Conservation (phyloP, 257 asterid genomes). For the Cinchona pubescens region DNA sequence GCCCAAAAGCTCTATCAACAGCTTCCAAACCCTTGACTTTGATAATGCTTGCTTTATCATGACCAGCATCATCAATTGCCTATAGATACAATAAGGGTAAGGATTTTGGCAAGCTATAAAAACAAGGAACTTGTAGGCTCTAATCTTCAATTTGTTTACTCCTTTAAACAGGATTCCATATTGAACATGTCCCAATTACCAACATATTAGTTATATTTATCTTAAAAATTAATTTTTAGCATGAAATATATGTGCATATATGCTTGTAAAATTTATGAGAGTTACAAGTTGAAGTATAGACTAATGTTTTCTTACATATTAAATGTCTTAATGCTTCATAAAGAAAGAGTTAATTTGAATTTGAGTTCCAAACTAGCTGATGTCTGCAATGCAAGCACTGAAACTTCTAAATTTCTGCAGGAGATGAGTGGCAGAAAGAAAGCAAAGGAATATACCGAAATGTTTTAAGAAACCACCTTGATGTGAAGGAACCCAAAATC, state of each 20-base stretch:
- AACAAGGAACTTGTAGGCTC: neutral
- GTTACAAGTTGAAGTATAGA: neutral
- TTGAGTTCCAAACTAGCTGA: neutral
- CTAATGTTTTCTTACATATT: neutral
- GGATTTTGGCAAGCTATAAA: neutral
- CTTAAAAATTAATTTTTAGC: neutral
- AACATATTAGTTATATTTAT: neutral
- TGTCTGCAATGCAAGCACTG: neutral
- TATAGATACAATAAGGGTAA: conserved; percentile 21
- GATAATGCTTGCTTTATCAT: conserved; percentile 88
- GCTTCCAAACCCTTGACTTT: conserved; percentile 93
- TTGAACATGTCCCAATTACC: neutral
- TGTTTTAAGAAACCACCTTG: conserved; percentile 49
- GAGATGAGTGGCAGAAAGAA: neutral
- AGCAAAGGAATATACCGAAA: neutral
- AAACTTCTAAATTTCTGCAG: neutral
- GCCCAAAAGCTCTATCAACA: conserved; percentile 88
- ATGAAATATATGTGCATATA: neutral
- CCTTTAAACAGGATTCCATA: neutral
- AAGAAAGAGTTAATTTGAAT: neutral
- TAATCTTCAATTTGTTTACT: neutral
- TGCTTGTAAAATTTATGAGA: neutral
- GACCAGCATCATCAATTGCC: conserved; percentile 99
- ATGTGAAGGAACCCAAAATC: conserved; percentile 96
- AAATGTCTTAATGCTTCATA: neutral